These are phyloP conservation scores for Colletotrichum lini DNA, from an alignment of 2,329 filamentous ascomycete genomes.

Conservation along the genomic window DNA sequence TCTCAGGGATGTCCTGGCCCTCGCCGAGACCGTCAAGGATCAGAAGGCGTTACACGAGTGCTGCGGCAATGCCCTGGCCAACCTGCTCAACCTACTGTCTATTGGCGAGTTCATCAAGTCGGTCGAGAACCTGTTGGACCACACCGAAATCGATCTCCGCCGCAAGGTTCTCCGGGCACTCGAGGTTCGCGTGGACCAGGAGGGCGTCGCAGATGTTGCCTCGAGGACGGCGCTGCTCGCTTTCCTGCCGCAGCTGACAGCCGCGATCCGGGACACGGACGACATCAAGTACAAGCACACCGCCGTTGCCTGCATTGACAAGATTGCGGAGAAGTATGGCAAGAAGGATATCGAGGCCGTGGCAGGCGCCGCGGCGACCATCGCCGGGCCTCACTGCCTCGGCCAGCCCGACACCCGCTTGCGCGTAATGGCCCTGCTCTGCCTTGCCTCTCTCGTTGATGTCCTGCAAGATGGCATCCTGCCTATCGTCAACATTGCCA, in stretches of 20 bases:
- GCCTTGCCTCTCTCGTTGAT: constrained; percentile 89
- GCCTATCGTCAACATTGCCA: constrained; percentile 82
- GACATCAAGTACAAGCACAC: constrained; percentile 86
- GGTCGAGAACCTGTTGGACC: constrained; percentile 84
- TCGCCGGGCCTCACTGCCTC: constrained; percentile 83
- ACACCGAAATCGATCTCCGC: constrained; percentile 81
- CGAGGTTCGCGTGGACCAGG: constrained; percentile 82
- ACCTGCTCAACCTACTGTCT: constrained; percentile 86
- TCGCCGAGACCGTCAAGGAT: constrained; percentile 76
- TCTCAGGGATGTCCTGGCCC: constrained; percentile 73
- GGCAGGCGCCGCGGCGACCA: constrained; percentile 79
- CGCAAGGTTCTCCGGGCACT: constrained; percentile 86
- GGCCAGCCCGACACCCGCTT: constrained; percentile 81
- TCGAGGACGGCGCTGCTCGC: constrained; percentile 81
- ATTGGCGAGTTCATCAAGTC: constrained; percentile 92
- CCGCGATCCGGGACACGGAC: constrained; percentile 79
- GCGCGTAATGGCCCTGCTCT: constrained; percentile 87
- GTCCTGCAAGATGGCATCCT: constrained; percentile 90
- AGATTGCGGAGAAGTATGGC: constrained; percentile 94
- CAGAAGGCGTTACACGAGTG: constrained; percentile 69
- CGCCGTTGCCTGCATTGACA: constrained; percentile 90
- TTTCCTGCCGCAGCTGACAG: constrained; percentile 84
- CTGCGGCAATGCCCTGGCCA: constrained; percentile 80
- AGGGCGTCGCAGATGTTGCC: constrained; percentile 76
- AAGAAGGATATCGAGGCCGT: constrained; percentile 89